Evolutionary conservation across 495 filamentous ascomycete genomes (phyloP), one percentile per base, ranked within the genome.

Genomic region (Penicilliopsis zonata): DNA sequence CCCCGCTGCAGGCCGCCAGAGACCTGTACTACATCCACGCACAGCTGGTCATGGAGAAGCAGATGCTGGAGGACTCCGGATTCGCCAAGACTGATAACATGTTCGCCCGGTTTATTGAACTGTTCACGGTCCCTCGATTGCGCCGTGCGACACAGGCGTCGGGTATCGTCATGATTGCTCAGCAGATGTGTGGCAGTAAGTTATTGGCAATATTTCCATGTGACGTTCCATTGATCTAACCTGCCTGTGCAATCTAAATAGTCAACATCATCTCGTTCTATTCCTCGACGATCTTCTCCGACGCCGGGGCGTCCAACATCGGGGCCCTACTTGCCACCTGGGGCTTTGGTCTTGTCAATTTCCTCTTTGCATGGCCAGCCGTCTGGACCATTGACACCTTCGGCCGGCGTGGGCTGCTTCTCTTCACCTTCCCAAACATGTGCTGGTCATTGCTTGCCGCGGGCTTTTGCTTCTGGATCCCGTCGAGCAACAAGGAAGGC

Each of bases 181-280:
- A 90, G 59, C 84, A 93, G 55, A 82, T 92, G 76, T 90, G 82
- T 49, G 81, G 82, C 38, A 81, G 61, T 49, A 59, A 6, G 21
- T 23, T 23, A 5, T 41, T 46, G 19, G 34, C 34, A 30, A 18
- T 34, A 13, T 10, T 23, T 13, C 29, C n/a, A 7, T 18, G 5
- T 9, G 9, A 23, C 10, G 21, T 6, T 23, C 6, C n/a, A 23
- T 23, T 29, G 7, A 30, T 27, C 13, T 24, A 16, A 9, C 15
- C 5, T 28, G 24, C 10, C 16, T 14, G 4, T 3, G 10, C 24
- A 13, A 8, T 12, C 2, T 38, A 12, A 14, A 27, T 31, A 31
- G 19, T 8, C 13, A 23, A 81, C 55, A 75, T 82, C 52, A 80
- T 82, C 24, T 73, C 80, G 21, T 83, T 82, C 63, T 86, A 84